These are phyloP conservation scores for Trichoderma asperellum DNA, from an alignment of 2,329 filamentous ascomycete genomes.

Conservation along the genomic window DNA sequence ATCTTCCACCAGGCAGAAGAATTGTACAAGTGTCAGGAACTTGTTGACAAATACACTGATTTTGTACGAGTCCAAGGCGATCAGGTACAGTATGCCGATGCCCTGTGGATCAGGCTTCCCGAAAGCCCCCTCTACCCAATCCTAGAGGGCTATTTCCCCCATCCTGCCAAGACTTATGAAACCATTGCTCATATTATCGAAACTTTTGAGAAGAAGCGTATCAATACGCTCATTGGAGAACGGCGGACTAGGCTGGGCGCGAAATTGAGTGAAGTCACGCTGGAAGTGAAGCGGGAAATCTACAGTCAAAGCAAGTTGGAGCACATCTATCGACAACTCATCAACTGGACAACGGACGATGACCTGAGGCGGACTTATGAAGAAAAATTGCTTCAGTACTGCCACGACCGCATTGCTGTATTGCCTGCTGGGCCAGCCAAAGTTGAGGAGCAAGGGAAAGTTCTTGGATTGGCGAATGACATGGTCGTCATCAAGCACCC, in stretches of 20 bases:
- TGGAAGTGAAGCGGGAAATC: constrained; percentile 86
- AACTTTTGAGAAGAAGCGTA: constrained; percentile 81
- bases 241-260: constrained; percentile 86
- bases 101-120: constrained; percentile 77
- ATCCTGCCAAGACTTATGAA: constrained; percentile 79
- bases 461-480: constrained; percentile 77
- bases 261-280: constrained; percentile 78
- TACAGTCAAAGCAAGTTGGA: constrained; percentile 77
- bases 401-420: constrained; percentile 75
- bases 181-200: constrained; percentile 83
- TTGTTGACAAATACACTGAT: constrained; percentile 78
- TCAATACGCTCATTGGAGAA: constrained; percentile 89
- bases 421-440: constrained; percentile 69
- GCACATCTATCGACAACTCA: constrained; percentile 76
- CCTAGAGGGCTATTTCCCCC: constrained; percentile 81
- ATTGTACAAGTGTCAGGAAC: constrained; percentile 64
- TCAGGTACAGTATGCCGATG: constrained; percentile 72
- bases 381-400: constrained; percentile 83
- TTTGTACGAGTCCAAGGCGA: constrained; percentile 71
- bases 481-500: constrained; percentile 97
- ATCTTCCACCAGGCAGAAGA: constrained; percentile 72
- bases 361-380: constrained; percentile 82
- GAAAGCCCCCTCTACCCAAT: constrained; percentile 78
- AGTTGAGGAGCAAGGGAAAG: constrained; percentile 68
- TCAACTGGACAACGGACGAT: constrained; percentile 90